phyloP scores from a whole-genome alignment of 129 eudicot species.

The Flaveria bidentis region DNA sequence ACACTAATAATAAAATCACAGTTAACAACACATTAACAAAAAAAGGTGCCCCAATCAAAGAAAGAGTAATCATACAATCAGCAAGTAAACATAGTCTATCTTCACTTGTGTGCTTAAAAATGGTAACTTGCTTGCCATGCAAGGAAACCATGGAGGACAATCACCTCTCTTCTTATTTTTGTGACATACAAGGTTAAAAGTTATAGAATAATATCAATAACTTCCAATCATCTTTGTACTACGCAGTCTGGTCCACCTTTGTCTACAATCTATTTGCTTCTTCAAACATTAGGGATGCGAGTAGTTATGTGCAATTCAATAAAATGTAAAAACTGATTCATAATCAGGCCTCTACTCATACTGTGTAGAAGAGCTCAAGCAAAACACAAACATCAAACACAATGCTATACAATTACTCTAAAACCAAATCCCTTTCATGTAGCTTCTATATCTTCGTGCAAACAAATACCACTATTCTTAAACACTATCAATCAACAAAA shows the following conservation, averaged over 20 bases:
- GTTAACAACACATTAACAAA: background rate
- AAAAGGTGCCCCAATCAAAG: background rate
- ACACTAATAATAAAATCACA: background rate
- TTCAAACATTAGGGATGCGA: background rate
- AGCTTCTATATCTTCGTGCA: background rate
- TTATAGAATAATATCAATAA: background rate
- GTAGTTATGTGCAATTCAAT: background rate
- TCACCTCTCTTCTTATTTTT: too few species aligned
- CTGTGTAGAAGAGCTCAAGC: background rate
- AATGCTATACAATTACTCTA: background rate
- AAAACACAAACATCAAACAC: background rate
- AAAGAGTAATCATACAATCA: background rate
- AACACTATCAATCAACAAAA: background rate
- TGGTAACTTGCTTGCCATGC: background rate
- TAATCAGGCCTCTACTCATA: background rate
- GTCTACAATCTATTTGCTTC: background rate
- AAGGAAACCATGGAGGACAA: too few species aligned
- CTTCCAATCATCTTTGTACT: background rate
- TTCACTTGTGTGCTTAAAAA: background rate
- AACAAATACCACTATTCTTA: background rate
- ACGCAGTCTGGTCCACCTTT: background rate
- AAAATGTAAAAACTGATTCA: background rate
- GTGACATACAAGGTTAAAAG: background rate
- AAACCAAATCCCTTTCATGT: constrained; percentile 4
- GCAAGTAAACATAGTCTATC: background rate